A percentile compares a stretch with the other conserved stretches of the same genome.
phyloP scores from a whole-genome alignment of 2,329 filamentous ascomycete genomes.

The Fusarium nanum region DNA sequence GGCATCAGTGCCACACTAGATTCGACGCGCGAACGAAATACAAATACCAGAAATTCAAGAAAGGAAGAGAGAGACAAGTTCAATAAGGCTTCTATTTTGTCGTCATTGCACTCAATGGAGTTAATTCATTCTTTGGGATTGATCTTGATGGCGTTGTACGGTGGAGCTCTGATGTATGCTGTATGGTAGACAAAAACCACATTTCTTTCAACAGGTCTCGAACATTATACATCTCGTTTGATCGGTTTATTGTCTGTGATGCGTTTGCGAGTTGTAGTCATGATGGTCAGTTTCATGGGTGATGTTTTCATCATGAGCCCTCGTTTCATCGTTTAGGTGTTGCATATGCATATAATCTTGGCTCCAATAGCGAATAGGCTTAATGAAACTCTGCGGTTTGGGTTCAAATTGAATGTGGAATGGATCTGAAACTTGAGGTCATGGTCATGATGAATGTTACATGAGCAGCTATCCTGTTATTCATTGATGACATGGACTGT shows the following conservation, averaged over 20 bases:
- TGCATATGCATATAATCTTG: neutral
- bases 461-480: neutral
- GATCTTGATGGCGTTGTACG: slow-evolving; percentile 41
- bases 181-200: slow-evolving; percentile 40
- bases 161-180: slow-evolving; percentile 33
- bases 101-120: slow-evolving; percentile 37
- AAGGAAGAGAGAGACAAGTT: neutral
- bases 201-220: slow-evolving; percentile 1
- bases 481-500: neutral
- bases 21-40: neutral
- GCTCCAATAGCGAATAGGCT: neutral
- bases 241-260: too few relatives aligned
- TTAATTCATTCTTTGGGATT: slow-evolving; percentile 36
- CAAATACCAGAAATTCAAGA: neutral
- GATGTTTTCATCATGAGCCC: neutral
- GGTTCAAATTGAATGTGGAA: too few relatives aligned
- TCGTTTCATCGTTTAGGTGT: neutral
- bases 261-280: neutral
- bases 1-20: slow-evolving; percentile 48
- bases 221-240: neutral
- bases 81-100: slow-evolving; percentile 4
- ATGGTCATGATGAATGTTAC: neutral
- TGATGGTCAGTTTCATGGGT: neutral
- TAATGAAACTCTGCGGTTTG: too few relatives aligned
- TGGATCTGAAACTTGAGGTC: neutral